Conservation (phyloP, 2,329 filamentous ascomycete genomes). For the Mycosphaerella arachidis region DNA sequence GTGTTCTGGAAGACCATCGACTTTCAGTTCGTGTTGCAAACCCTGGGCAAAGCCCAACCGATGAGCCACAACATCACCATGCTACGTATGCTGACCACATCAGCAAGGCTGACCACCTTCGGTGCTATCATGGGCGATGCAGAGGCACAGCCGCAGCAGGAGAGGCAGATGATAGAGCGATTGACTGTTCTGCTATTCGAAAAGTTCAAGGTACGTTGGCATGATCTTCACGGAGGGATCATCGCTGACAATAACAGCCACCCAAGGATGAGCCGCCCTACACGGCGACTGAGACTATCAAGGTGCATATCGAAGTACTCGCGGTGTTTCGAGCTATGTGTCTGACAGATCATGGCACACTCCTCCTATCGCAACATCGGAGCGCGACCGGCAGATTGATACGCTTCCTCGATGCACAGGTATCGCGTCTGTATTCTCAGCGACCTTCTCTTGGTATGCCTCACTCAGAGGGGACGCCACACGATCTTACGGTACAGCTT, state of each 20-base stretch:
- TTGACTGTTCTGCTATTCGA: slow-evolving; percentile 61
- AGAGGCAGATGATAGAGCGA: slow-evolving; percentile 54
- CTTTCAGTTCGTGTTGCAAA: slow-evolving; percentile 61
- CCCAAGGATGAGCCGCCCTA: slow-evolving; percentile 40
- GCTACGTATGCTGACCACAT: slow-evolving; percentile 63
- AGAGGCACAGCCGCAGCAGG: slow-evolving; percentile 33
- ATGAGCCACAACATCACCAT: slow-evolving; percentile 59
- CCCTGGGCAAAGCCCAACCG: slow-evolving; percentile 64
- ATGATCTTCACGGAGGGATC: not conserved
- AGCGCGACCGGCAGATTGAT: slow-evolving; percentile 71
- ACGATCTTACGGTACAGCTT: slow-evolving; percentile 42
- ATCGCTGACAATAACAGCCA: slow-evolving; percentile 11
- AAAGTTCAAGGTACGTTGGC: slow-evolving; percentile 35
- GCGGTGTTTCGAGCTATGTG: slow-evolving; percentile 55
- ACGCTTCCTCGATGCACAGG: slow-evolving; percentile 67
- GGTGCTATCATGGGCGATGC: slow-evolving; percentile 58
- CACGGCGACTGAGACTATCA: slow-evolving; percentile 40
- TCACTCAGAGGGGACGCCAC: slow-evolving; percentile 23
- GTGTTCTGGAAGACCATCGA: slow-evolving; percentile 66
- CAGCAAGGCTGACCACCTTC: slow-evolving; percentile 59
- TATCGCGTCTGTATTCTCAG: slow-evolving; percentile 55
- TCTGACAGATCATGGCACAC: slow-evolving; percentile 57
- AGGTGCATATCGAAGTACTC: slow-evolving; percentile 44
- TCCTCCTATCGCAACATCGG: slow-evolving; percentile 63
- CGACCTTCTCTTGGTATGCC: slow-evolving; percentile 18